phyloP scores from a whole-genome alignment of 805 yeast species.

The Ogataea salicorniae region DNA sequence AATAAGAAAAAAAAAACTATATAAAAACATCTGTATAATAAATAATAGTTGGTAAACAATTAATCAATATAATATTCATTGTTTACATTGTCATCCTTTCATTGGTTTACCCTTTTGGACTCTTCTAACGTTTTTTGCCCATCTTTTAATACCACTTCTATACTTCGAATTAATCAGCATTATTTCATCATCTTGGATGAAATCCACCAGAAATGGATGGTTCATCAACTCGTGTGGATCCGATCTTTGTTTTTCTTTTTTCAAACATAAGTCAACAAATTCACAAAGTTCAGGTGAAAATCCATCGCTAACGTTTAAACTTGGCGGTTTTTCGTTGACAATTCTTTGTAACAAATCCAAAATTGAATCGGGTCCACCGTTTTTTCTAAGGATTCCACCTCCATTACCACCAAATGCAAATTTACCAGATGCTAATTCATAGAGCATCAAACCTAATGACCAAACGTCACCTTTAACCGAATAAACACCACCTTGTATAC shows the following conservation, averaged over 20 bases:
- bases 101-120: slow-evolving; percentile 32
- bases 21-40: background rate
- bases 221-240: slow-evolving; percentile 66
- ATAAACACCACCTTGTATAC: slow-evolving; percentile 92
- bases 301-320: slow-evolving; percentile 40
- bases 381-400: slow-evolving; percentile 13
- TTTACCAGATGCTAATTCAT: slow-evolving; percentile 81
- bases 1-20: background rate
- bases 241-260: slow-evolving; percentile 68
- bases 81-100: background rate
- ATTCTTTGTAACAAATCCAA: slow-evolving; percentile 86
- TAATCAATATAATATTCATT: background rate
- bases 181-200: slow-evolving; percentile 32
- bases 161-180: slow-evolving; percentile 18
- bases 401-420: slow-evolving; percentile 68
- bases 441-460: slow-evolving; percentile 89
- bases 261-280: slow-evolving; percentile 70
- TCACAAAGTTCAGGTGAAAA: slow-evolving; percentile 50
- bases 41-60: background rate
- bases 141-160: slow-evolving; percentile 26
- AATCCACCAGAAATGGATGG: slow-evolving; percentile 29
- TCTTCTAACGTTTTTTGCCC: slow-evolving; percentile 35
- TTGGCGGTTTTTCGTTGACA: slow-evolving; percentile 89
- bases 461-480: slow-evolving; percentile 96
- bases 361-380: slow-evolving; percentile 69